Evolutionary conservation across 768 basidiomycete genomes (phyloP).

Genomic region (Rhodotorula kratochvilovae): DNA sequence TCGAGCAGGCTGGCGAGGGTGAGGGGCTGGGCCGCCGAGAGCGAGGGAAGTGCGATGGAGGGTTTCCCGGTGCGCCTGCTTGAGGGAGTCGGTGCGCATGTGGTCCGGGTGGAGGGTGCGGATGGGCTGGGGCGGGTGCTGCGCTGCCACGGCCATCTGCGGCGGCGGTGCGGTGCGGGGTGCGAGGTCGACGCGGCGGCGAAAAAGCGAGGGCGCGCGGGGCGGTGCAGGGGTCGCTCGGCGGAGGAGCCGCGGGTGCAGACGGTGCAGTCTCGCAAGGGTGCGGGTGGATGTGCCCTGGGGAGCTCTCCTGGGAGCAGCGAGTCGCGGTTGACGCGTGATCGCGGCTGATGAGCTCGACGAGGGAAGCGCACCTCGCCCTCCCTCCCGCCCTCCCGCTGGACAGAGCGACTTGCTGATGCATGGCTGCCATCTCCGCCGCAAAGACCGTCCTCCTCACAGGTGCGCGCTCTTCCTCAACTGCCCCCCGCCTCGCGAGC

Average conservation of each 20-base stretch:
- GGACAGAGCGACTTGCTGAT: too few species aligned
- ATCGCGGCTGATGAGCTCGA: too few species aligned
- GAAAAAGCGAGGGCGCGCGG: neutral
- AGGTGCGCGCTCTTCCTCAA: neutral
- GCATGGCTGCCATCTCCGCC: neutral
- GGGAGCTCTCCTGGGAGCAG: too few species aligned
- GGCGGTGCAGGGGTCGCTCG: too few species aligned
- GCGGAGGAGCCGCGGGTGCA: too few species aligned
- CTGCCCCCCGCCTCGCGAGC: neutral
- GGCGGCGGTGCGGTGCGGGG: neutral
- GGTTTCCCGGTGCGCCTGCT: neutral
- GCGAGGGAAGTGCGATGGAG: neutral
- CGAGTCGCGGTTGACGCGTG: too few species aligned
- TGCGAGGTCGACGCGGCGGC: neutral
- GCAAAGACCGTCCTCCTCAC: constrained; percentile 27
- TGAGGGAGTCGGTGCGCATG: neutral
- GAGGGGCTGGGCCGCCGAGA: constrained; percentile 10
- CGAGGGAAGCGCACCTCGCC: too few species aligned
- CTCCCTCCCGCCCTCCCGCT: too few species aligned
- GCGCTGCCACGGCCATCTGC: constrained; percentile 7
- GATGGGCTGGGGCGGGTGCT: neutral
- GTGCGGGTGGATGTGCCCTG: too few species aligned
- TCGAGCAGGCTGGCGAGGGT: constrained; percentile 30
- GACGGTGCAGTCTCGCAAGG: too few species aligned
- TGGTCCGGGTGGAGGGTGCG: neutral